phyloP scores from a whole-genome alignment of 495 filamentous ascomycete species.

The Trichoderma parareesei region DNA sequence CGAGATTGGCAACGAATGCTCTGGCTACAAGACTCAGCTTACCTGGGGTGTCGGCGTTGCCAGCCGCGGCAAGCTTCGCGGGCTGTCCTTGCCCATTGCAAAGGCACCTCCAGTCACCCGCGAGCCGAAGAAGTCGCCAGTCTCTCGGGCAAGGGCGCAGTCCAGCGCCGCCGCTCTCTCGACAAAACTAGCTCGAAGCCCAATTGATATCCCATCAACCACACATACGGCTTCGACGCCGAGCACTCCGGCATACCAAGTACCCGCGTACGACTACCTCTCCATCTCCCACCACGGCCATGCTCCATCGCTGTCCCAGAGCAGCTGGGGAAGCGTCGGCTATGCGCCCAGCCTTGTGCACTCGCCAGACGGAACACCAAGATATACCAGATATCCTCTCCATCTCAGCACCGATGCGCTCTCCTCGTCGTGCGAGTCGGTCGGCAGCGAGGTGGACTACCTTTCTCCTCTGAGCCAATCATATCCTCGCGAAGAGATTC shows the following conservation, averaged over 20 bases:
- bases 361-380: slow-evolving; percentile 6
- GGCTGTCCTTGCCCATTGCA: slow-evolving; percentile 75
- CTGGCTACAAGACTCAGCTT: slow-evolving; percentile 93
- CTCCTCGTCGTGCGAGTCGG: slow-evolving; percentile 40
- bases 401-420: slow-evolving; percentile 34
- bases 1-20: slow-evolving; percentile 85
- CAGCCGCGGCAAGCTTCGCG: slow-evolving; percentile 89
- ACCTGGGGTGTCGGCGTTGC: slow-evolving; percentile 98
- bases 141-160: slow-evolving; percentile 29
- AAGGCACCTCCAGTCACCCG: slow-evolving; percentile 54
- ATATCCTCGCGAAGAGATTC: slow-evolving; percentile 41
- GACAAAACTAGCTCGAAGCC: not conserved
- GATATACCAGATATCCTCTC: slow-evolving; percentile 15
- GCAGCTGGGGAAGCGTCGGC: slow-evolving; percentile 7
- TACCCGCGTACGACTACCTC: slow-evolving; percentile 12
- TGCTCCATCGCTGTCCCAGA: slow-evolving; percentile 13
- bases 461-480: slow-evolving; percentile 43
- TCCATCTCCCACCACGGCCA: slow-evolving; percentile 15
- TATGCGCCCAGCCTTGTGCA: slow-evolving; percentile 11
- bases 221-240: slow-evolving; percentile 11
- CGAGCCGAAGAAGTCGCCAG: slow-evolving; percentile 34
- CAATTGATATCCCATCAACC: slow-evolving; percentile 11
- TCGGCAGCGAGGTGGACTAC: slow-evolving; percentile 46
- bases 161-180: slow-evolving; percentile 21
- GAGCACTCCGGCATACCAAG: slow-evolving; percentile 10